Conservation (phyloP, 2,329 filamentous ascomycete genomes). For the Trichoderma citrinoviride region DNA sequence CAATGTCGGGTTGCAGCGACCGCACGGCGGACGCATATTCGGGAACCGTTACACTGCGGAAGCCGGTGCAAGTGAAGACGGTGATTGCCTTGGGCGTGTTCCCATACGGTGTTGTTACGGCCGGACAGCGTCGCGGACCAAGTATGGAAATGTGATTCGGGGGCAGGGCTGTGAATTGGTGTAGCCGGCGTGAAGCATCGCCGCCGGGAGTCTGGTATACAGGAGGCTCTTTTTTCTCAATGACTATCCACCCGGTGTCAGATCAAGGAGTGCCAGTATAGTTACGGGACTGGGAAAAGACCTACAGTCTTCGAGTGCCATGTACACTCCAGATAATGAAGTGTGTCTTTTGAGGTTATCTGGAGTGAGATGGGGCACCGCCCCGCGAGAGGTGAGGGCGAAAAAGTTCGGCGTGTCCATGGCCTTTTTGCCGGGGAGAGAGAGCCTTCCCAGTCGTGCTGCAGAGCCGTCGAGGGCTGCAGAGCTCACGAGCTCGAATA, state of each 20-base stretch:
- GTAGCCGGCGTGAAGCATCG: conserved; percentile 56
- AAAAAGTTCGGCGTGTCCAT: conserved; percentile 83
- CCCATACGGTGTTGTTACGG: conserved; percentile 66
- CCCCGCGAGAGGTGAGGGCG: conserved; percentile 76
- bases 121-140: conserved; percentile 72
- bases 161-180: conserved; percentile 73
- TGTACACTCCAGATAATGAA: conserved; percentile 66
- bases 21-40: conserved; percentile 66
- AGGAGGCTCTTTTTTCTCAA: conserved; percentile 53
- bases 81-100: conserved; percentile 71
- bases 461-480: conserved; percentile 40
- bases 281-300: conserved; percentile 1
- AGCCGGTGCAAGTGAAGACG: conserved; percentile 84
- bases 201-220: conserved; percentile 44
- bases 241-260: conserved; percentile 42
- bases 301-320: conserved; percentile 92
- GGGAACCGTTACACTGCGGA: conserved; percentile 64
- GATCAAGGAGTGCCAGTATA: neutral
- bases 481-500: conserved; percentile 50
- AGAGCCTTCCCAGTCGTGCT: conserved; percentile 66
- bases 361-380: conserved; percentile 82
- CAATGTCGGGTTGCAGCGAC: conserved; percentile 74
- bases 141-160: conserved; percentile 66
- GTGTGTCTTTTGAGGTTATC: conserved; percentile 71
- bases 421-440: conserved; percentile 58